These are phyloP conservation scores for Domatiomyces globalis DNA, from an alignment of 2,329 filamentous ascomycete species.

Conservation along the genomic window DNA sequence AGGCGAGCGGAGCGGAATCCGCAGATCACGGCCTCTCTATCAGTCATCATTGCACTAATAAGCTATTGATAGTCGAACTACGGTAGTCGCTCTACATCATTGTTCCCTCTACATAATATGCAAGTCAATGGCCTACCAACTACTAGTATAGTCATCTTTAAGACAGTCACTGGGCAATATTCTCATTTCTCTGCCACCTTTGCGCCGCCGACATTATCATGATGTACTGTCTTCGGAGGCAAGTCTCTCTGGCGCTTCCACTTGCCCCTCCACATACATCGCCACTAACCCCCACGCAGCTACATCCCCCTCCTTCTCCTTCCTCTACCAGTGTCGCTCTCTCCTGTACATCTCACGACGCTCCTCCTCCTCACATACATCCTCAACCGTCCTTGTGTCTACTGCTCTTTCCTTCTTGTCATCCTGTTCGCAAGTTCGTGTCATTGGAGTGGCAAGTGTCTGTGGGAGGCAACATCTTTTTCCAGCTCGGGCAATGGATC, in stretches of 20 bases:
- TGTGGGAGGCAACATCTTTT: not conserved
- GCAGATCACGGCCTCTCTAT: not conserved
- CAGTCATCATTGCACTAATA: no score
- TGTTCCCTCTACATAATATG: not conserved
- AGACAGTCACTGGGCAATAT: not conserved
- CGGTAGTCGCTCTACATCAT: not conserved
- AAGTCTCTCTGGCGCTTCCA: slow-evolving; percentile 16
- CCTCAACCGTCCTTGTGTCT: slow-evolving; percentile 90
- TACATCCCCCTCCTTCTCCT: slow-evolving; percentile 83
- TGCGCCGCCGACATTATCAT: slow-evolving; percentile 2
- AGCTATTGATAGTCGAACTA: not conserved
- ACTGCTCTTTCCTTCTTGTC: slow-evolving; percentile 89
- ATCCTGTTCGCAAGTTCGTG: slow-evolving; percentile 88
- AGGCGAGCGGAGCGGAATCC: not conserved
- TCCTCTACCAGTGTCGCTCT: slow-evolving; percentile 59
- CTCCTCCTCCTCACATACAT: slow-evolving; percentile 91
- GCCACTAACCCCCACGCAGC: slow-evolving; percentile 31
- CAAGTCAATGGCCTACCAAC: not conserved
- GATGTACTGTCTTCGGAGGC: slow-evolving; percentile 58
- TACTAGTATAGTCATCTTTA: not conserved
- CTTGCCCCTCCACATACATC: slow-evolving; percentile 1
- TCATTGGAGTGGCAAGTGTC: slow-evolving; percentile 71
- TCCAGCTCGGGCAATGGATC: not conserved
- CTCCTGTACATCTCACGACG: slow-evolving; percentile 66
- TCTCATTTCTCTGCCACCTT: not conserved